Conservation (phyloP, 2,329 filamentous ascomycete genomes). For the Fulvia fulva region DNA sequence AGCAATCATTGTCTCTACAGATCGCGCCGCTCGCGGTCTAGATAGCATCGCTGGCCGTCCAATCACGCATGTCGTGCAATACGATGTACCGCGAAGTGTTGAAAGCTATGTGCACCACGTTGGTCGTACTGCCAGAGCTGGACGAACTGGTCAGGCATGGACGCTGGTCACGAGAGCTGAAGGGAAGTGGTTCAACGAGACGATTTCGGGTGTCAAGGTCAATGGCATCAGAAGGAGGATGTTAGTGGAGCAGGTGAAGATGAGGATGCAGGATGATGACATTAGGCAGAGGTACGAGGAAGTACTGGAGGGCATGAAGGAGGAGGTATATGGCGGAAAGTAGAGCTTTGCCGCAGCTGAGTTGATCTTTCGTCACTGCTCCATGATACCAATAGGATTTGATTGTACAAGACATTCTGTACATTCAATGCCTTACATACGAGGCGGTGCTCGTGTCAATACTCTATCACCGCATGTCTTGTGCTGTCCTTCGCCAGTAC, state of each 20-base stretch:
- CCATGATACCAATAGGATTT: neutral
- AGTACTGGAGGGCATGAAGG: constrained; percentile 60
- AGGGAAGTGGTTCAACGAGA: constrained; percentile 72
- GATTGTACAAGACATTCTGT: neutral
- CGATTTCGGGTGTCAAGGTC: constrained; percentile 44
- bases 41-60: constrained; percentile 54
- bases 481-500: neutral
- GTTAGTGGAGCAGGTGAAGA: constrained; percentile 41
- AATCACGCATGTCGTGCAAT: constrained; percentile 85
- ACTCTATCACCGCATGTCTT: neutral
- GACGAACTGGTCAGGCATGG: constrained; percentile 72
- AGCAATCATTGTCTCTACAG: constrained; percentile 76
- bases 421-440: neutral
- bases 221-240: constrained; percentile 64
- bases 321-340: constrained; percentile 48
- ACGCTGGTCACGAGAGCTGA: constrained; percentile 79
- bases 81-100: constrained; percentile 79
- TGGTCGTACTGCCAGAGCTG: constrained; percentile 82
- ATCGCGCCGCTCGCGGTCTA: constrained; percentile 87
- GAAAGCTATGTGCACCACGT: constrained; percentile 88
- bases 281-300: constrained; percentile 43
- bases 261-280: constrained; percentile 18
- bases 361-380: neutral
- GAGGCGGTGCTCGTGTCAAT: neutral
- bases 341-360: neutral